These are phyloP conservation scores for Botrytis fabae DNA, from an alignment of 2,329 filamentous ascomycete genomes.

Conservation along the genomic window DNA sequence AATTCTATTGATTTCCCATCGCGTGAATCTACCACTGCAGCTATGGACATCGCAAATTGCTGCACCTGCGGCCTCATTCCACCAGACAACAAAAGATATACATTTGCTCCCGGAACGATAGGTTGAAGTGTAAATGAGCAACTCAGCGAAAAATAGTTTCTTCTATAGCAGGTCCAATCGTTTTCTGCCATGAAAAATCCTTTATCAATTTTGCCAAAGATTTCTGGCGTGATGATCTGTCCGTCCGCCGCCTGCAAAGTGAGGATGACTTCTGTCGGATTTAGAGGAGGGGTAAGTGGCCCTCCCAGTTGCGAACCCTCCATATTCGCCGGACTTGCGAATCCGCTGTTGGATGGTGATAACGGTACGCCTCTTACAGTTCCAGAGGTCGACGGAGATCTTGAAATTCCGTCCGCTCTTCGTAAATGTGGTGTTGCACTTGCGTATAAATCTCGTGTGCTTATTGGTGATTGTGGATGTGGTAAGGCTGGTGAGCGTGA, in stretches of 20 bases:
- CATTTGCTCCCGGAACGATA: conserved; percentile 44
- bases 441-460: conserved; percentile 39
- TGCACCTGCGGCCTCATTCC: conserved; percentile 46
- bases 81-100: conserved; percentile 41
- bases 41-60: conserved; percentile 64
- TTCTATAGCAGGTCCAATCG: conserved; percentile 73
- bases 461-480: conserved; percentile 38
- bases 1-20: conserved; percentile 66
- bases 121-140: conserved; percentile 62
- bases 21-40: conserved; percentile 63
- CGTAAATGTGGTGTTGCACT: conserved; percentile 38
- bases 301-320: conserved; percentile 34
- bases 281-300: conserved; percentile 41
- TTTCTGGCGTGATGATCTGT: conserved; percentile 56
- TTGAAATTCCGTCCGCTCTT: conserved; percentile 37
- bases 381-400: conserved; percentile 39
- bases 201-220: conserved; percentile 68
- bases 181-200: conserved; percentile 66
- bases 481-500: conserved; percentile 39
- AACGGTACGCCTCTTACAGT: conserved; percentile 37
- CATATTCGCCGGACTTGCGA: conserved; percentile 41
- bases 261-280: conserved; percentile 45
- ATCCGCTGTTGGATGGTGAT: conserved; percentile 41
- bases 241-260: conserved; percentile 52
- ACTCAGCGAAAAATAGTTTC: conserved; percentile 70